These are phyloP conservation scores for Candida dajiaensis DNA, from an alignment of 805 yeast genomes.

Conservation along the genomic window DNA sequence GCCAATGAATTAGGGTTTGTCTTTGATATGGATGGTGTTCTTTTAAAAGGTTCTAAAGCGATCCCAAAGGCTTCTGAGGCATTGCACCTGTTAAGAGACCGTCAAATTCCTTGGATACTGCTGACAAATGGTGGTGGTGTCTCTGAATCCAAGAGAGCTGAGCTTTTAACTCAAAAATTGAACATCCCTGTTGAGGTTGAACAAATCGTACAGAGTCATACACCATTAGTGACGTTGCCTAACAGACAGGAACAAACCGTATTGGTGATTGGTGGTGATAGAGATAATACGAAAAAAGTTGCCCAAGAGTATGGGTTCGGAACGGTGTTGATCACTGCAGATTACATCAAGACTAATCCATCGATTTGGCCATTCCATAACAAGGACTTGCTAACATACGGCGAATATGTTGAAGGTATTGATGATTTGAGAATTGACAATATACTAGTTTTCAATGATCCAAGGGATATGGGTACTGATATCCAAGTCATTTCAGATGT, in stretches of 20 bases:
- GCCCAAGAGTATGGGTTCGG: constrained; percentile 75
- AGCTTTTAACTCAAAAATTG: constrained; percentile 41
- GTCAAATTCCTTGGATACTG: constrained; percentile 69
- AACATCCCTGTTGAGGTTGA: constrained; percentile 24
- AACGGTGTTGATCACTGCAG: constrained; percentile 69
- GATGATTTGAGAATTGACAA: constrained; percentile 44
- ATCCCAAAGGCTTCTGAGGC: constrained; percentile 63
- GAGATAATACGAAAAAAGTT: constrained; percentile 61
- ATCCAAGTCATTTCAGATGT: constrained; percentile 71
- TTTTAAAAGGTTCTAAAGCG: constrained; percentile 65
- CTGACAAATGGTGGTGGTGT: constrained; percentile 91
- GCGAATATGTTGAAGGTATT: constrained; percentile 16
- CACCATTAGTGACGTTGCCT: constrained; percentile 67
- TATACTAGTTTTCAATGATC: constrained; percentile 79
- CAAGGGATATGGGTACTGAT: constrained; percentile 85
- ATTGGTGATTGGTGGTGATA: constrained; percentile 79
- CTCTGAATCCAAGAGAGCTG: constrained; percentile 55
- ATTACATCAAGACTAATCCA: constrained; percentile 57
- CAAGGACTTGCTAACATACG: constrained; percentile 37
- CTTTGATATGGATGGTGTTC: constrained; percentile 73
- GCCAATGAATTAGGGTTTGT: constrained; percentile 17
- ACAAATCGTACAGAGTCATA: constrained; percentile 82
- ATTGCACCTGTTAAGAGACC: constrained; percentile 42
- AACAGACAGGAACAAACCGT: constrained; percentile 49
- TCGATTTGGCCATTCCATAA: constrained; percentile 76